Base-by-base conservation (phyloP, 129 eudicot genomes). In the Pseudognaphalium luteoalbum region DNA sequence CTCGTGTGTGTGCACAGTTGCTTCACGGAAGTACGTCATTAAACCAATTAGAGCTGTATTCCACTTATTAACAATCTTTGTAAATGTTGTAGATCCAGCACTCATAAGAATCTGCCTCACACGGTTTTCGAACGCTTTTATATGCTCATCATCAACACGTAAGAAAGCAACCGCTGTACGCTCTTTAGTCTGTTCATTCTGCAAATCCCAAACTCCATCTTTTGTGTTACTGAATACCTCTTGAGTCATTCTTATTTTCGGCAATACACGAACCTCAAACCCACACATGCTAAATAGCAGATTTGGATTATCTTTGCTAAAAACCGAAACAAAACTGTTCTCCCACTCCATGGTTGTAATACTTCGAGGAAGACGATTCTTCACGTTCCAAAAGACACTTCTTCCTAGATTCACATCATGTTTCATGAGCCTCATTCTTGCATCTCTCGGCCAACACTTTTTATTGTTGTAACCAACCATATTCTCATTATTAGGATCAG, bases 391-490 rank as follows among this genome's bases (percentile, higher is more conserved):
- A 73, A 95, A 95, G 47, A 95, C 97, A 89, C 97, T 95, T 77
- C 99, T 86, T 52, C 99, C 99, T 65, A 95, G 92, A 81, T 95
- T 95, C 34, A 95, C 97, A 76, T 95, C 99, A 82, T 95, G 99
- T 78, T 95, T 95, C 99, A 95, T 95, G 30, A 95, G 97, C 83
- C 99, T 87, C 99, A 95, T 95, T 68, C 99, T 90, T 12, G 99
- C 99, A 82, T 95, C 99, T 85, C 99, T 85, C 0, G 99, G 99
- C 99, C 99, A 95, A 81, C 99, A 95, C 78, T 95, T 95, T 79
- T 95, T 95, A 47, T 95, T 95, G 83, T 95, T 95, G 66, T 95
- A 95, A 50, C 99, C 99, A 74, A 95, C 99, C 99, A 95, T 95
- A 75, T 95, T 95, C 74, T 95, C 99, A 28, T 95, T 95, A 85